phyloP scores from a whole-genome alignment of 2,329 filamentous ascomycete species.

The Scolecobasidium constrictum region DNA sequence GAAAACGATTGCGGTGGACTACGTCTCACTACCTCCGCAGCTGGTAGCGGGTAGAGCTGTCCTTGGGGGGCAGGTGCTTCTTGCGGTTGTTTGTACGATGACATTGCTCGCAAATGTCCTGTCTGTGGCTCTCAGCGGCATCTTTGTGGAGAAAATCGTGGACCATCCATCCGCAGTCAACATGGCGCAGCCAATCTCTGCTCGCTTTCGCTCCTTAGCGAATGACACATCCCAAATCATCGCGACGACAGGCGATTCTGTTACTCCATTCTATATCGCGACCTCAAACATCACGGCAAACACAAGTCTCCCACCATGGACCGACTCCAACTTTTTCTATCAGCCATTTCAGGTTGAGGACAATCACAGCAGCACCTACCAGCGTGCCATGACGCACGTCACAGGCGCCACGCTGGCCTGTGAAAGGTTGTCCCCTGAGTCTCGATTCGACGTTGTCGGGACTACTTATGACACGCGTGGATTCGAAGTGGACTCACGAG shows the following conservation, averaged over 20 bases:
- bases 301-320: conserved; percentile 41
- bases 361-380: conserved; percentile 11
- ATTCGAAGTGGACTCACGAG: conserved; percentile 2
- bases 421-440: conserved; percentile 1
- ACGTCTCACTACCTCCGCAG: conserved; percentile 46
- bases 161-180: conserved; percentile 10
- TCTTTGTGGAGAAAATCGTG: conserved; percentile 33
- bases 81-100: conserved; percentile 37
- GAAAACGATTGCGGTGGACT: conserved; percentile 32
- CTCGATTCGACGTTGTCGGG: not conserved
- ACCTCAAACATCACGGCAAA: conserved; percentile 35
- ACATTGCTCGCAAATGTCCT: conserved; percentile 43
- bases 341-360: conserved; percentile 27
- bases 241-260: not conserved
- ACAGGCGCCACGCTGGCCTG: conserved; percentile 27
- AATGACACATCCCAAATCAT: conserved; percentile 13
- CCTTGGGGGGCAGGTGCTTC: conserved; percentile 31
- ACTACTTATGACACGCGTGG: not conserved
- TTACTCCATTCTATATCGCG: conserved; percentile 30
- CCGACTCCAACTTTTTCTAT: conserved; percentile 34
- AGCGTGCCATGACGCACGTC: conserved; percentile 20
- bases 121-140: conserved; percentile 38
- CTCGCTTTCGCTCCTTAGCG: conserved; percentile 18
- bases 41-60: conserved; percentile 37
- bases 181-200: conserved; percentile 13